These are phyloP conservation scores for Talaromyces trachyspermus DNA, from an alignment of 495 filamentous ascomycete genomes.

Conservation along the genomic window DNA sequence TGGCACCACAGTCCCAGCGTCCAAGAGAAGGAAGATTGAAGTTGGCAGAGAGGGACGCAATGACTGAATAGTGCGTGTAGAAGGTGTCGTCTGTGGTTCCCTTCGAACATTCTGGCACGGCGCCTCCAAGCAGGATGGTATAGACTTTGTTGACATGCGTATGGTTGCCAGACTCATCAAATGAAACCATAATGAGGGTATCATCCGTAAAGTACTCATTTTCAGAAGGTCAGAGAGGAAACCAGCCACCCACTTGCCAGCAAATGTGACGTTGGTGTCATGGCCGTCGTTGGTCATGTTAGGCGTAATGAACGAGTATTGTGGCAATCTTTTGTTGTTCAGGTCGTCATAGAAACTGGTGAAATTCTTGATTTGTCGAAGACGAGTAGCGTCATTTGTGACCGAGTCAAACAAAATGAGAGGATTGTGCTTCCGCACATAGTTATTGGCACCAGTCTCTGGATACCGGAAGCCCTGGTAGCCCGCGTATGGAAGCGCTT, in stretches of 20 bases:
- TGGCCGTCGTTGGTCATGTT: constrained; percentile 73
- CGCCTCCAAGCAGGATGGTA: constrained; percentile 56
- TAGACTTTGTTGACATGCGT: constrained; percentile 47
- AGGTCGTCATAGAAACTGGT: constrained; percentile 57
- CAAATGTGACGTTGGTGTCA: constrained; percentile 55
- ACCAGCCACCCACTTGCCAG: constrained; percentile 47
- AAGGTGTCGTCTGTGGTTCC: constrained; percentile 59
- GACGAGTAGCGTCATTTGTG: constrained; percentile 43
- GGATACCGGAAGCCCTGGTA: constrained; percentile 55
- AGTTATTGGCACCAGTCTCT: constrained; percentile 49
- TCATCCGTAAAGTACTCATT: constrained; percentile 61
- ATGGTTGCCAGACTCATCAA: constrained; percentile 59
- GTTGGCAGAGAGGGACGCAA: constrained; percentile 59
- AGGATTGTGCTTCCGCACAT: constrained; percentile 73
- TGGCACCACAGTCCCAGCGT: constrained; percentile 65
- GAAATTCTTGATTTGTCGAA: constrained; percentile 62
- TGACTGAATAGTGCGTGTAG: constrained; percentile 66
- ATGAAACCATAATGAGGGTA: constrained; percentile 60
- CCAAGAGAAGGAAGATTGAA: constrained; percentile 62
- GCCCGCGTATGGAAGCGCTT: constrained; percentile 61
- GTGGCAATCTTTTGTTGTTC: constrained; percentile 49
- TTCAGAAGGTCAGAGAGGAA: constrained; percentile 58
- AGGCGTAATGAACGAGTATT: constrained; percentile 69
- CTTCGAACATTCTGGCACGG: constrained; percentile 48
- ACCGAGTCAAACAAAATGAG: constrained; percentile 53